These are phyloP conservation scores for Botrytis fragariae DNA, from an alignment of 2,329 filamentous ascomycete genomes.

Conservation along the genomic window DNA sequence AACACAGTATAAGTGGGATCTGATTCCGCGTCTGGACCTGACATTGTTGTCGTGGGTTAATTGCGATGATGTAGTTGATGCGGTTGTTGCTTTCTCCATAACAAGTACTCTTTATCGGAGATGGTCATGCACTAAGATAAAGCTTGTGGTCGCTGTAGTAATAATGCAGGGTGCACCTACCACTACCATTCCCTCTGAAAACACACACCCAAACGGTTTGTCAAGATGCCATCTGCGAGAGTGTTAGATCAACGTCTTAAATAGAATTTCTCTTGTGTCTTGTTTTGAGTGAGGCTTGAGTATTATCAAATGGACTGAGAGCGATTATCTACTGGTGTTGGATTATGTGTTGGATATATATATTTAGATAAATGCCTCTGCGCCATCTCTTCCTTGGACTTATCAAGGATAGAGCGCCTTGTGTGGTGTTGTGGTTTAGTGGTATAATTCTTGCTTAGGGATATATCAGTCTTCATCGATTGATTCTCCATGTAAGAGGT, in stretches of 20 bases:
- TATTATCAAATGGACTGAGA: background rate
- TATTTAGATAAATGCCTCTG: accelerated
- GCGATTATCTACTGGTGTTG: too few species aligned
- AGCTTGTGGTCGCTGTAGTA: constrained; percentile 4
- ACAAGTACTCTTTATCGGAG: constrained; percentile 25
- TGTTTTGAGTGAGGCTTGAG: too few species aligned
- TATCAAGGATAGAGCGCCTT: accelerated
- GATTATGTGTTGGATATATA: too few species aligned
- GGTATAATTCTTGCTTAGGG: constrained; percentile 16
- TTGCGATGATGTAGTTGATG: constrained; percentile 1
- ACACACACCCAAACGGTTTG: background rate
- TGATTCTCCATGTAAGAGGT: background rate
- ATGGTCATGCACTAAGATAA: constrained; percentile 29
- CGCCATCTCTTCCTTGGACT: accelerated
- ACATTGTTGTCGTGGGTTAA: constrained; percentile 28
- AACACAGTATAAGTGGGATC: constrained; percentile 62
- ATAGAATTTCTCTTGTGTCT: background rate
- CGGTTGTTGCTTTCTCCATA: constrained; percentile 19
- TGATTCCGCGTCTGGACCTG: constrained; percentile 20
- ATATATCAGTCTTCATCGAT: background rate
- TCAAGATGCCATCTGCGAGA: background rate
- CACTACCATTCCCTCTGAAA: background rate
- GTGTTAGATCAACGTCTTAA: background rate
- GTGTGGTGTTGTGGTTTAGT: constrained; percentile 9
- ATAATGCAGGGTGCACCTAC: background rate